Evolutionary conservation across 2,329 filamentous ascomycete species (phyloP).

Genomic region (Penicillium sp.): DNA sequence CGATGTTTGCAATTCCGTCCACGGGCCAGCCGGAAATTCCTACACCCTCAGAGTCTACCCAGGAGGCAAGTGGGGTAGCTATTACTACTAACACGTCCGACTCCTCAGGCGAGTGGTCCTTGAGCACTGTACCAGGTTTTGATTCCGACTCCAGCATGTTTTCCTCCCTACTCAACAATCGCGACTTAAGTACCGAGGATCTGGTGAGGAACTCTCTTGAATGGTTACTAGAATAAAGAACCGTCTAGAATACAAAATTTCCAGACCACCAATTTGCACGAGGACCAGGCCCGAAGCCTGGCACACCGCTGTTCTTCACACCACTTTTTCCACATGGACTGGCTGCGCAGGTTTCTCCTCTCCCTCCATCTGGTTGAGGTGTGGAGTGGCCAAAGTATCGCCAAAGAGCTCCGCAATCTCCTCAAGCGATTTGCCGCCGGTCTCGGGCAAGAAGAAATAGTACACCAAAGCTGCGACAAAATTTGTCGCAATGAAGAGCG

Average conservation of each 20-base stretch:
- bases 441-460: constrained; percentile 28
- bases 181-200: not conserved
- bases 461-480: constrained; percentile 39
- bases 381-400: constrained; percentile 3
- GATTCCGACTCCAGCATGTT: not conserved
- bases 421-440: not conserved
- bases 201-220: not conserved
- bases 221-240: not conserved
- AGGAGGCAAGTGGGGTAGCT: not conserved
- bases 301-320: not conserved
- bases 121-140: not conserved
- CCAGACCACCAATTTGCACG: not conserved
- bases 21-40: not conserved
- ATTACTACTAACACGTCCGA: not conserved
- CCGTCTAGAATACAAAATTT: not conserved
- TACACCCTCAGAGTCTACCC: not conserved
- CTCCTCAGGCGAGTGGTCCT: not conserved
- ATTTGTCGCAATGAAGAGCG: constrained; percentile 42
- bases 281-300: not conserved
- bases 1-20: not conserved
- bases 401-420: constrained; percentile 9
- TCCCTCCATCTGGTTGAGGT: constrained; percentile 12
- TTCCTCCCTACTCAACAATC: not conserved
- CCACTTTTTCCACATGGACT: not conserved
- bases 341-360: constrained; percentile 2